phyloP scores from a whole-genome alignment of 2,329 filamentous ascomycete species.

The Diaporthe longicolla region DNA sequence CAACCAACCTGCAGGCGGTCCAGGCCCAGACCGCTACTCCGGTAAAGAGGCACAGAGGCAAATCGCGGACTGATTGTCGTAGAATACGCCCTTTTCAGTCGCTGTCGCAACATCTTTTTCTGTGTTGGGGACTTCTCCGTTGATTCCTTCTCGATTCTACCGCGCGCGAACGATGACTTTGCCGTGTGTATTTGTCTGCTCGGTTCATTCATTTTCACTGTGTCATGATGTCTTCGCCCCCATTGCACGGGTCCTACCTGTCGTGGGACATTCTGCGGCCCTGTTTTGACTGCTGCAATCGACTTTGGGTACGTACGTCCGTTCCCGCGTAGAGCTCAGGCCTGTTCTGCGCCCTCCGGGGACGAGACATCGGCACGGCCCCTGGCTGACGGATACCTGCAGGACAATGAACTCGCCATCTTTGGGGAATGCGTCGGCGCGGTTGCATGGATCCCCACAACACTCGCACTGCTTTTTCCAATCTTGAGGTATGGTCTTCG shows the following conservation, averaged over 20 bases:
- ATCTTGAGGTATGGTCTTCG: conserved; percentile 50
- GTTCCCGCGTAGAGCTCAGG: conserved; percentile 10
- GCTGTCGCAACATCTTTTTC: conserved; percentile 3
- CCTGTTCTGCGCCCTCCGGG: not conserved
- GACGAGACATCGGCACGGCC: conserved; percentile 1
- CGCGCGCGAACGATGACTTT: conserved; percentile 19
- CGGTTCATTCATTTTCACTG: not conserved
- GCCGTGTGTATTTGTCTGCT: not conserved
- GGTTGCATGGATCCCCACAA: conserved; percentile 51
- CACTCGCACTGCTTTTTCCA: conserved; percentile 49
- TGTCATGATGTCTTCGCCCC: conserved; percentile 32
- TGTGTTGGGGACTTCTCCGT: conserved; percentile 2
- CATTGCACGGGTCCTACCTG: conserved; percentile 27
- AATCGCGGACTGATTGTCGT: conserved; percentile 6
- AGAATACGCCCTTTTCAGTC: not conserved
- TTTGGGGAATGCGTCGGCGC: conserved; percentile 52
- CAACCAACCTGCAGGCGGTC: conserved; percentile 23
- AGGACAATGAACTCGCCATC: conserved; percentile 42
- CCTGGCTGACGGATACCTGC: conserved; percentile 37
- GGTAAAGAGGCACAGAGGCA: not conserved
- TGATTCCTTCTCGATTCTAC: conserved; percentile 33
- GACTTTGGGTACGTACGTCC: conserved; percentile 40
- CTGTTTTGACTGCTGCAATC: conserved; percentile 41
- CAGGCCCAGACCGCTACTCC: conserved; percentile 41
- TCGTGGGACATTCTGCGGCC: conserved; percentile 41